These are phyloP conservation scores for Yarrowia sp. DNA, from an alignment of 805 yeast genomes.

Conservation along the genomic window DNA sequence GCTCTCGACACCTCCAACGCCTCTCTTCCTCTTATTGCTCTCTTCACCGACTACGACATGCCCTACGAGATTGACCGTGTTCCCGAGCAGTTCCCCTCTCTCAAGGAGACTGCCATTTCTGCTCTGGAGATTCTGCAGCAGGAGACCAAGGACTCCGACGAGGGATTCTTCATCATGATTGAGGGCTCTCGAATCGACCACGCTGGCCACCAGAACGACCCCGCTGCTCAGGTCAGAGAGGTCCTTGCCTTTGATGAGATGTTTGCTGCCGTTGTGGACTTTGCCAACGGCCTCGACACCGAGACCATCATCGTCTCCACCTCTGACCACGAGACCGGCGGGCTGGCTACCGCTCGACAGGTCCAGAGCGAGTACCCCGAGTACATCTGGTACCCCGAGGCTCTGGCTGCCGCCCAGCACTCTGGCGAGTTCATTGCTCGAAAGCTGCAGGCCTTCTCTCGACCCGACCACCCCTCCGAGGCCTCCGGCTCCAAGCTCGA, in stretches of 20 bases:
- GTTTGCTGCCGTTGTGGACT: conserved; percentile 68
- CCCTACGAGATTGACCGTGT: conserved; percentile 83
- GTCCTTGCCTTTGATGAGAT: conserved; percentile 85
- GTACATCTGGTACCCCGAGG: conserved; percentile 83
- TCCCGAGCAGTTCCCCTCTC: conserved; percentile 60
- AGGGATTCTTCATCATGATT: conserved; percentile 81
- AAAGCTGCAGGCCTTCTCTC: conserved; percentile 42
- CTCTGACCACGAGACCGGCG: conserved; percentile 96
- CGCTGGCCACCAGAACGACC: conserved; percentile 92
- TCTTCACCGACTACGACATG: conserved; percentile 72
- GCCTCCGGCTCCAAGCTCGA: conserved; percentile 37
- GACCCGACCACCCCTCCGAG: conserved; percentile 34
- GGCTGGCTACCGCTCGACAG: conserved; percentile 84
- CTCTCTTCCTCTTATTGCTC: conserved; percentile 71
- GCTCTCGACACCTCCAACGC: conserved; percentile 58
- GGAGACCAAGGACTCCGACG: conserved; percentile 68
- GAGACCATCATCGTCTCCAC: conserved; percentile 81
- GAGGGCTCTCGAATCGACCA: conserved; percentile 96
- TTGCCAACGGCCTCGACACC: conserved; percentile 62
- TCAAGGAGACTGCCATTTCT: conserved; percentile 72
- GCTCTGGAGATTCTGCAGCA: conserved; percentile 67
- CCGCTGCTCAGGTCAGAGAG: conserved; percentile 91
- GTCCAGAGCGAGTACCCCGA: conserved; percentile 69
- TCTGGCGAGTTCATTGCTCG: conserved; percentile 69
- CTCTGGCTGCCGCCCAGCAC: conserved; percentile 62